A percentile compares a stretch with the other conserved stretches of the same genome.
Evolutionary conservation across 1,284 basidiomycete species (phyloP).

Genomic region (Leucoagaricus sp.): DNA sequence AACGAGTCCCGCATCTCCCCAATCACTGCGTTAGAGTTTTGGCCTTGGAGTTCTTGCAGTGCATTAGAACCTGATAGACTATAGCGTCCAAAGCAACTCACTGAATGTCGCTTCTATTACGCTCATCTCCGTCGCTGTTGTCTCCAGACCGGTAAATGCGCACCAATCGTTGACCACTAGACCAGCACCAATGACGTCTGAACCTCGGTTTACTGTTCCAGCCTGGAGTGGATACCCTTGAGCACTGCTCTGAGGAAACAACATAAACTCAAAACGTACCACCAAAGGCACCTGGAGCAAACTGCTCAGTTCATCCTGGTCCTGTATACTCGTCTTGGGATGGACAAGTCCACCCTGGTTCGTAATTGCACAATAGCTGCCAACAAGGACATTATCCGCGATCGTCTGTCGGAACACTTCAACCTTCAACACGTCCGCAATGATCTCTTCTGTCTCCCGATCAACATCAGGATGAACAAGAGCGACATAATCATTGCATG

Average conservation of each 20-base stretch:
- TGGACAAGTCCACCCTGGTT: constrained; percentile 98
- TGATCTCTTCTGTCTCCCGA: constrained; percentile 99
- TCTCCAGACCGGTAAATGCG: constrained; percentile 95
- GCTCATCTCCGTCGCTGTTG: constrained; percentile 97
- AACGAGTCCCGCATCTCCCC: constrained; percentile 94
- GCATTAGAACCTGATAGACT: constrained; percentile 7
- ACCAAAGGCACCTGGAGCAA: constrained; percentile 95
- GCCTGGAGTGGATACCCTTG: constrained; percentile 53
- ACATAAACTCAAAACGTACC: constrained; percentile 48
- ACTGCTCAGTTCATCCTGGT: constrained; percentile 96
- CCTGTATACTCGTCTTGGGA: constrained; percentile 95
- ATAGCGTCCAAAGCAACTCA: constrained; percentile 41
- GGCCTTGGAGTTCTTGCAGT: constrained; percentile 81
- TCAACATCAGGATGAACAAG: constrained; percentile 98
- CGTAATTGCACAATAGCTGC: constrained; percentile 91
- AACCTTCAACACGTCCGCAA: constrained; percentile 98
- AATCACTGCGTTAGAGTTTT: constrained; percentile 83
- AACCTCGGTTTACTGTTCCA: constrained; percentile 97
- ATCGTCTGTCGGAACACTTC: constrained; percentile 99
- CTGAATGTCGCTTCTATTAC: constrained; percentile 99
- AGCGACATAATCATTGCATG: constrained; percentile 97
- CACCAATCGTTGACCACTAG: constrained; percentile 99
- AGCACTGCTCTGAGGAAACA: not conserved
- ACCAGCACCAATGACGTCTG: constrained; percentile 96
- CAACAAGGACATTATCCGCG: constrained; percentile 96